phyloP scores from a whole-genome alignment of 805 yeast species.

The Myxozyma melibiosi region DNA sequence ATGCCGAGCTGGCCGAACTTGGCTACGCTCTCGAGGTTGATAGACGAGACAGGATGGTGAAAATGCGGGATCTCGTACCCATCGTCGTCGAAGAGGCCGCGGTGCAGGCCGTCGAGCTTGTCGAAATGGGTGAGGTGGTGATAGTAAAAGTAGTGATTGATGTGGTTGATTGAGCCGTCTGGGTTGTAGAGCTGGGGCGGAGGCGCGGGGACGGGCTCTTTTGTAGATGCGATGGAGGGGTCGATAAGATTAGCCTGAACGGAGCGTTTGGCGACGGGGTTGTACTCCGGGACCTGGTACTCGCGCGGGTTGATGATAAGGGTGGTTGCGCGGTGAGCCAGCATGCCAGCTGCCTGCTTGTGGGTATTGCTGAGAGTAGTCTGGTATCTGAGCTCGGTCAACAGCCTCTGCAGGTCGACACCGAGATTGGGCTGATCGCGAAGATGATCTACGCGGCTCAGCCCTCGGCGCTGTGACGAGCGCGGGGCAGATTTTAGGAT shows the following conservation, averaged over 20 bases:
- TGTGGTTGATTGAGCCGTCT: slow-evolving; percentile 23
- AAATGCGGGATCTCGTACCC: slow-evolving; percentile 21
- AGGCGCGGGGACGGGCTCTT: slow-evolving; percentile 21
- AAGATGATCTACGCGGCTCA: slow-evolving; percentile 11
- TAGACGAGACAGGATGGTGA: slow-evolving; percentile 29
- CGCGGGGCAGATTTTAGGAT: not conserved
- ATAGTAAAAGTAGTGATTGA: slow-evolving; percentile 25
- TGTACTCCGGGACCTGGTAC: slow-evolving; percentile 2
- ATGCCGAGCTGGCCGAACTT: slow-evolving; percentile 19
- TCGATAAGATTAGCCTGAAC: slow-evolving; percentile 8
- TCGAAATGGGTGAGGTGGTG: slow-evolving; percentile 22
- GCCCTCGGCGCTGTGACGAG: not conserved
- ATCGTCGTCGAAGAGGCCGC: slow-evolving; percentile 15
- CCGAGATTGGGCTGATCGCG: too few relatives aligned
- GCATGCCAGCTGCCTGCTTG: too few relatives aligned
- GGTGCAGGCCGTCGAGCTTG: slow-evolving; percentile 17
- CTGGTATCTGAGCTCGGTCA: too few relatives aligned
- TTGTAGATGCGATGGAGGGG: slow-evolving; percentile 19
- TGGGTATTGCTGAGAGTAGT: too few relatives aligned
- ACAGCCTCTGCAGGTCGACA: too few relatives aligned
- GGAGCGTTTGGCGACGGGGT: not conserved
- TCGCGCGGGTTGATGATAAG: slow-evolving; percentile 25
- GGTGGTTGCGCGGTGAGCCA: slow-evolving; percentile 8
- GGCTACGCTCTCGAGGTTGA: slow-evolving; percentile 22
- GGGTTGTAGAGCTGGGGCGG: slow-evolving; percentile 21